These are phyloP conservation scores for Bruguiera sexangula DNA, from an alignment of 345 rosid genomes.

Conservation along the genomic window DNA sequence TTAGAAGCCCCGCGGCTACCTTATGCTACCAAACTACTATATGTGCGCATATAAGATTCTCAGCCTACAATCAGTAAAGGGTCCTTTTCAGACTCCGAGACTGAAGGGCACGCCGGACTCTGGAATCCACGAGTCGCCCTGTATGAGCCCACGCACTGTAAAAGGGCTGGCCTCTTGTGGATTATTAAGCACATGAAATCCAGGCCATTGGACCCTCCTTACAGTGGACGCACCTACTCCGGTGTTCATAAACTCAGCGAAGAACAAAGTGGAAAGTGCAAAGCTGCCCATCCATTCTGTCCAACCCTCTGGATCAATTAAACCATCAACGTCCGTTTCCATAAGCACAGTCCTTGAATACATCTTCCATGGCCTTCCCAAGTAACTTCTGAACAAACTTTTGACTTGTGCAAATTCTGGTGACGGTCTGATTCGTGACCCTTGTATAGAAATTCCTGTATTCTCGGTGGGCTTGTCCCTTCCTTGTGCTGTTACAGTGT, in stretches of 20 bases:
- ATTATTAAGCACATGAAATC: constrained; percentile 52
- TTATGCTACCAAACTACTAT: too few species aligned
- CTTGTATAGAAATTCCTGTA: constrained; percentile 57
- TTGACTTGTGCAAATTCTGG: constrained; percentile 38
- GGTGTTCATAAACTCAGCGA: constrained; percentile 56
- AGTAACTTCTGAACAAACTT: constrained; percentile 33
- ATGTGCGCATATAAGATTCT: neutral
- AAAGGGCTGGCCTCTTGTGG: constrained; percentile 42
- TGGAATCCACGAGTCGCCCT: constrained; percentile 68
- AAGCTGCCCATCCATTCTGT: constrained; percentile 48
- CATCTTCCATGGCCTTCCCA: constrained; percentile 63
- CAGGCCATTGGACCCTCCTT: constrained; percentile 57
- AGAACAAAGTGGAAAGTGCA: constrained; percentile 53
- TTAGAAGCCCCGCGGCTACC: too few species aligned
- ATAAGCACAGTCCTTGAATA: constrained; percentile 53
- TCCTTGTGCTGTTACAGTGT: constrained; percentile 64
- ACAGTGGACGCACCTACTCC: constrained; percentile 45
- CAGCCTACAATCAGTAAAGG: too few species aligned
- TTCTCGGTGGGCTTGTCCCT: constrained; percentile 44
- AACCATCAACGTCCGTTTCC: constrained; percentile 32
- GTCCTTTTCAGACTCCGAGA: constrained; percentile 24
- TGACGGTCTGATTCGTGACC: constrained; percentile 44
- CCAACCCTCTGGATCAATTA: constrained; percentile 68
- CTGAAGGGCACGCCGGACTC: constrained; percentile 52
- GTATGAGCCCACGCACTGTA: constrained; percentile 42